Evolutionary conservation across 148 eudicot species (phyloP).

Genomic region (Silene conica): DNA sequence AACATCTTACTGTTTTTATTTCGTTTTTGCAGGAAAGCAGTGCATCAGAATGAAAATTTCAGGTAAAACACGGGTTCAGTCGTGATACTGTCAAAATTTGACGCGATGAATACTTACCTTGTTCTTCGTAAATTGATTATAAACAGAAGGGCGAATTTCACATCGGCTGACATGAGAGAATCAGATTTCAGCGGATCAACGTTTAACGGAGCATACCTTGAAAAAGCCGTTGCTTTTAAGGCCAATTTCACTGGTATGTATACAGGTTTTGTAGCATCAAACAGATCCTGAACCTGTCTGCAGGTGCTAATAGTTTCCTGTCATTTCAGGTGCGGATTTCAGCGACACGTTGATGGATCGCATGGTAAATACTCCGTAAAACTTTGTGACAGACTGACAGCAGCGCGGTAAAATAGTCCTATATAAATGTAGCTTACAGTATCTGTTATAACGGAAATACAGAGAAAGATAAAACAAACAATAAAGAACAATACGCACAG

Average conservation of each 20-base stretch:
- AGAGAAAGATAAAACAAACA: too few relatives aligned
- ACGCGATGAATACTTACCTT: too few relatives aligned
- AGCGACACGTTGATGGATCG: slow-evolving; percentile 99
- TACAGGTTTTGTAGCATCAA: background rate
- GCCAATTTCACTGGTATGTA: slow-evolving; percentile 85
- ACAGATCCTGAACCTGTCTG: background rate
- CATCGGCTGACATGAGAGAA: slow-evolving; percentile 97
- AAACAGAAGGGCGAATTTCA: slow-evolving; percentile 93
- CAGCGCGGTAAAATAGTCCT: background rate
- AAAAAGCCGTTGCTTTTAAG: slow-evolving; percentile 95
- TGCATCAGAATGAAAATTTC: slow-evolving; percentile 84
- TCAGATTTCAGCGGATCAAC: slow-evolving; percentile 98
- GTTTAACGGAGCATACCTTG: slow-evolving; percentile 96
- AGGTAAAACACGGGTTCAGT: slow-evolving; percentile 38
- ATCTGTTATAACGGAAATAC: too few relatives aligned
- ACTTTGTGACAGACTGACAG: background rate
- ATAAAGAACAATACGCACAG: too few relatives aligned
- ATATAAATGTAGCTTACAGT: background rate
- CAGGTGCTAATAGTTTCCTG: background rate
- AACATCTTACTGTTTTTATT: background rate
- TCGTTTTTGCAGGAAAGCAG: slow-evolving; percentile 60
- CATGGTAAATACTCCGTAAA: slow-evolving; percentile 50
- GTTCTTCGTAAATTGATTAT: background rate
- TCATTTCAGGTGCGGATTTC: slow-evolving; percentile 78
- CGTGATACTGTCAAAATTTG: background rate